Evolutionary conservation across 1,284 basidiomycete genomes (phyloP).

Genomic region (Malassezia brasiliensis): DNA sequence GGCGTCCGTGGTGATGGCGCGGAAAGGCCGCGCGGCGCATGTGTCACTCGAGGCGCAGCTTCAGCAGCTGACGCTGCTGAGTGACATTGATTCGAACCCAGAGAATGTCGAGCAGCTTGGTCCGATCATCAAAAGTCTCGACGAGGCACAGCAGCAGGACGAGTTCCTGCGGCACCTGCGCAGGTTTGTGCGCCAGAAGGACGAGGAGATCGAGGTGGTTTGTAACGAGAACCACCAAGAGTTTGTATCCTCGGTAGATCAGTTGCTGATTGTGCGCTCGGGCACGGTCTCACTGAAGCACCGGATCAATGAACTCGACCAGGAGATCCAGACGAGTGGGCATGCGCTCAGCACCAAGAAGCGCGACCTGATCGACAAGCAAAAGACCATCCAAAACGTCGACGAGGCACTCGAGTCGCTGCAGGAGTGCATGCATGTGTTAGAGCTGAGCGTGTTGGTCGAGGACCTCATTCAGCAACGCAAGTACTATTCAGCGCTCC

Average conservation of each 20-base stretch:
- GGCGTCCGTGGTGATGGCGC: constrained; percentile 17
- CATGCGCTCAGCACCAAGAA: constrained; percentile 31
- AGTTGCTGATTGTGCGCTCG: constrained; percentile 81
- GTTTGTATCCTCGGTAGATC: constrained; percentile 90
- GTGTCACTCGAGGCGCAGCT: constrained; percentile 46
- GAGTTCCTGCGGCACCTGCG: constrained; percentile 78
- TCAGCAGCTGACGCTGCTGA: constrained; percentile 44
- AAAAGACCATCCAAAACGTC: constrained; percentile 81
- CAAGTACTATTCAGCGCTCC: constrained; percentile 88
- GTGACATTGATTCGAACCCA: constrained; percentile 36
- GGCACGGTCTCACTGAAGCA: constrained; percentile 54
- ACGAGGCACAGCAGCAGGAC: constrained; percentile 80
- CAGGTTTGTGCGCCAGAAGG: constrained; percentile 79
- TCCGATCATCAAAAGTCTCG: constrained; percentile 55
- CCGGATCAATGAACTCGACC: constrained; percentile 55
- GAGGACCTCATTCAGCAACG: constrained; percentile 78
- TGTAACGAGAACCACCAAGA: constrained; percentile 95
- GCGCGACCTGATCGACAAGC: constrained; percentile 60
- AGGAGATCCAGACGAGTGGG: constrained; percentile 52
- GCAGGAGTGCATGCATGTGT: constrained; percentile 77
- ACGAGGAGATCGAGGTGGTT: constrained; percentile 88
- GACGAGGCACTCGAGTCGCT: constrained; percentile 92
- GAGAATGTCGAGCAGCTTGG: constrained; percentile 48
- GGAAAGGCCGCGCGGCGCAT: constrained; percentile 26
- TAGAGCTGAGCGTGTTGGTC: constrained; percentile 90